Conservation (phyloP, 2,329 filamentous ascomycete genomes). For the Aspergillus flavus region DNA sequence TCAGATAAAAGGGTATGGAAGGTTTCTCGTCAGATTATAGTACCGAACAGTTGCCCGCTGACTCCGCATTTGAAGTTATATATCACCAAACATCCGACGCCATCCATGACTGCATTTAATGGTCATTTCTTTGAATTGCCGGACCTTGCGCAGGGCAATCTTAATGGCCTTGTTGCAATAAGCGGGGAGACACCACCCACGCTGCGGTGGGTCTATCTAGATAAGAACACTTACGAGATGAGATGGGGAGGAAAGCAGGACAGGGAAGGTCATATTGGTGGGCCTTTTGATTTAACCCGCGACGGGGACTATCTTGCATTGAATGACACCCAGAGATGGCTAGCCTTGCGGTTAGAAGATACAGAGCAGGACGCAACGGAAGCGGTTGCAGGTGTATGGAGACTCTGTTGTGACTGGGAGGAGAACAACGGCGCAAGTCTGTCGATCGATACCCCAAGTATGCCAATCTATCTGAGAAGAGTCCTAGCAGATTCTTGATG, state of each 20-base stretch:
- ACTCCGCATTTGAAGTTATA: constrained; percentile 5
- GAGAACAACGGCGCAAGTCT: not conserved
- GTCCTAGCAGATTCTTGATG: not conserved
- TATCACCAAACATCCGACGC: constrained; percentile 5
- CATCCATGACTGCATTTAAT: constrained; percentile 8
- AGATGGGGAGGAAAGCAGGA: constrained; percentile 14
- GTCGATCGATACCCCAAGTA: not conserved
- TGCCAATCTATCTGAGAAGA: not conserved
- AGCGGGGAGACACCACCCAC: constrained; percentile 10
- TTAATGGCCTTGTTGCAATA: constrained; percentile 6
- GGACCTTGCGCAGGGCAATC: constrained; percentile 9
- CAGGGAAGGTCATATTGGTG: constrained; percentile 13
- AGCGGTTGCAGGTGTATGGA: not conserved
- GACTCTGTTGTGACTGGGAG: not conserved
- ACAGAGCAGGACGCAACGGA: not conserved
- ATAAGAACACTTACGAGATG: constrained; percentile 11
- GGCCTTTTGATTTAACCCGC: constrained; percentile 18
- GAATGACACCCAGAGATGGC: constrained; percentile 17
- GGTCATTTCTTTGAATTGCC: constrained; percentile 9
- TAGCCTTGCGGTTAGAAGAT: constrained; percentile 4
- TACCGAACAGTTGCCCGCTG: not conserved
- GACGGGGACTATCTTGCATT: constrained; percentile 17
- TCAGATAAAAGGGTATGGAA: constrained; percentile 8
- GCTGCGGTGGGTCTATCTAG: constrained; percentile 14
- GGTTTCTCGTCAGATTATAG: not conserved